A percentile compares a stretch with the other conserved stretches of the same genome.
These are phyloP conservation scores for Waitea zeae DNA, from an alignment of 1,284 basidiomycete genomes.

Conservation along the genomic window DNA sequence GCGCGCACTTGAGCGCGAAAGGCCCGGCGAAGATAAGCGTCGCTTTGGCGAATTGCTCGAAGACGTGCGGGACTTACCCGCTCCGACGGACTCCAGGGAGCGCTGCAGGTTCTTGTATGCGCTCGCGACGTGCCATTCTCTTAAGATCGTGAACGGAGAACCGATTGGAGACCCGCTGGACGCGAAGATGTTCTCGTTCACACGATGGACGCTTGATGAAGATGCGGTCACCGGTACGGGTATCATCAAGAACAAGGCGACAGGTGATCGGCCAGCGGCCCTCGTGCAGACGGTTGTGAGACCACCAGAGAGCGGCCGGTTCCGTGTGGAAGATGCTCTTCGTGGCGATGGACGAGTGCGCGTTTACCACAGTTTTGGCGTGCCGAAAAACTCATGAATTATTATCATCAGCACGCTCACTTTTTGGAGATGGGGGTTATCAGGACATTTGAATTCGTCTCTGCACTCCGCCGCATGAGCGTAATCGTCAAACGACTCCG, in stretches of 20 bases:
- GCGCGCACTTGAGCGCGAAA: slow-evolving; percentile 56
- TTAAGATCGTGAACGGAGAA: slow-evolving; percentile 84
- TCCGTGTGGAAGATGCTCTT: slow-evolving; percentile 85
- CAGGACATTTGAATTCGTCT: slow-evolving; percentile 93
- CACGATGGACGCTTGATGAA: slow-evolving; percentile 92
- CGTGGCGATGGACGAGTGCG: slow-evolving; percentile 65
- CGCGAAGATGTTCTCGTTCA: slow-evolving; percentile 96
- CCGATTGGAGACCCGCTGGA: slow-evolving; percentile 93
- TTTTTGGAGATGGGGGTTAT: slow-evolving; percentile 96
- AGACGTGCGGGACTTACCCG: slow-evolving; percentile 76
- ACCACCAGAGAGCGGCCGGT: slow-evolving; percentile 72
- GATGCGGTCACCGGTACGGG: slow-evolving; percentile 51
- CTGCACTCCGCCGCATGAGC: slow-evolving; percentile 87
- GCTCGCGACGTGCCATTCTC: slow-evolving; percentile 89
- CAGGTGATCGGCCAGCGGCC: slow-evolving; percentile 64
- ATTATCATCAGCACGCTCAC: slow-evolving; percentile 58
- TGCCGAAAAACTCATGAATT: slow-evolving; percentile 1
- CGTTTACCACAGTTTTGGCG: slow-evolving; percentile 8
- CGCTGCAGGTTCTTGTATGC: slow-evolving; percentile 85
- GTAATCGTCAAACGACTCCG: slow-evolving; percentile 94
- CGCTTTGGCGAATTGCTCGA: slow-evolving; percentile 87
- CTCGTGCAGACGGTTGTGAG: slow-evolving; percentile 95
- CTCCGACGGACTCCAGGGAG: slow-evolving; percentile 24
- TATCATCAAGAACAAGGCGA: slow-evolving; percentile 46
- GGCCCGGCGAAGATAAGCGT: slow-evolving; percentile 30